Base-by-base conservation (phyloP, 345 rosid species). In the Pugionium dolabratum region DNA sequence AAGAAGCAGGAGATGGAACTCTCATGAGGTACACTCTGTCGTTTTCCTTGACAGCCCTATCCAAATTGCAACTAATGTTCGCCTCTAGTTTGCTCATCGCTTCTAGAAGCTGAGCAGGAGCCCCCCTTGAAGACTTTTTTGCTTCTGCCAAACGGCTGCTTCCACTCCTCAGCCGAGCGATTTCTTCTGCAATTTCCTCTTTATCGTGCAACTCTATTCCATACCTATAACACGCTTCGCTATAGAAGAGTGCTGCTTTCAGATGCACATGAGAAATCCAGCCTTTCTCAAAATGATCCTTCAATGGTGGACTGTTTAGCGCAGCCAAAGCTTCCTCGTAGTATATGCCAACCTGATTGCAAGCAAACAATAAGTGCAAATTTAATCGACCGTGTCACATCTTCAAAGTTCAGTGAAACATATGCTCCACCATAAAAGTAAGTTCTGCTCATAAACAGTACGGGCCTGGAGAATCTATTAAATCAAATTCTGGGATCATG, bases 21-120 rank as follows among this genome's bases (percentile, higher is more conserved):
- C 99, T 88, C 97, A 90, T 94, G 59, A 94, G 88, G 75, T 94
- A 94, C 68, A 94, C 99, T 76, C 99, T 84, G 52, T 94, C 96
- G 82, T 94, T 94, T 80, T 94, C 99, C 84, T 94, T 94, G 59
- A 86, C 73, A 35, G 99, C 99, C 76, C 97, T 88, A 46, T 94
- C 97, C 45, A 90, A 79, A 69, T 90, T 88, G 61, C 81, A 80
- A 70, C 80, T 85, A 50, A 88, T 80, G 81, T 79, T 84, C 44
- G 80, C 87, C 73, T 90, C 99, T 29, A 94, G 79, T 76, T 85
- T 84, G 81, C 54, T 83, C 47, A 88, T 81, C 3, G 93, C 97
- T 73, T 94, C 97, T 64, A 90, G 59, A 76, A 94, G 86, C 77
- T 94, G 99, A 27, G 80, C 73, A 46, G 96, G 83, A 54, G 89